Evolutionary conservation across 208 protist species (phyloP).

Genomic region (Leishmania tarentolae): DNA sequence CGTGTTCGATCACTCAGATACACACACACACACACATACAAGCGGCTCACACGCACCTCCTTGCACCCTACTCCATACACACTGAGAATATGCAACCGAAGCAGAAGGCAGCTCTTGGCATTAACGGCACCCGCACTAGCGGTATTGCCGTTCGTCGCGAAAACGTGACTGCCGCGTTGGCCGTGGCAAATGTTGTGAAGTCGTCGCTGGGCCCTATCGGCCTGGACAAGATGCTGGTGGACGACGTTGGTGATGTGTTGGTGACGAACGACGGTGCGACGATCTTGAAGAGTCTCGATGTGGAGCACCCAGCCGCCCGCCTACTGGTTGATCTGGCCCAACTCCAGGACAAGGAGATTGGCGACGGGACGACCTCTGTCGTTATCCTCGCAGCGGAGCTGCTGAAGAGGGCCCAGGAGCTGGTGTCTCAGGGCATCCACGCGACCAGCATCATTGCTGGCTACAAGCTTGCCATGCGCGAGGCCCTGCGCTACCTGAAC

Average conservation of each 20-base stretch:
- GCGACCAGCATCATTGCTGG: constrained; percentile 99
- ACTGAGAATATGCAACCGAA: constrained; percentile 75
- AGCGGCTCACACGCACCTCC: not conserved
- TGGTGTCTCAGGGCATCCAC: constrained; percentile 97
- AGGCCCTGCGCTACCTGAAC: constrained; percentile 96
- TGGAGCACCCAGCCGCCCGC: constrained; percentile 96
- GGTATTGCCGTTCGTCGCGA: constrained; percentile 96
- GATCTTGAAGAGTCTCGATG: constrained; percentile 92
- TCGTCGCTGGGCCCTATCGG: constrained; percentile 99
- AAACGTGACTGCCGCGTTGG: constrained; percentile 97
- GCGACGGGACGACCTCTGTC: constrained; percentile 99
- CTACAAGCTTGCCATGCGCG: constrained; percentile 97
- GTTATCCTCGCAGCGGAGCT: constrained; percentile 99
- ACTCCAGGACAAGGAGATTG: constrained; percentile 99
- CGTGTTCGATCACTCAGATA: not conserved
- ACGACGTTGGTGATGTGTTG: constrained; percentile 99
- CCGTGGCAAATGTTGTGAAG: constrained; percentile 99
- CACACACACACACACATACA: constrained; percentile 6
- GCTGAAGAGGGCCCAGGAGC: constrained; percentile 97
- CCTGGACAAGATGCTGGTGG: constrained; percentile 99
- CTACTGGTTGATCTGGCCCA: constrained; percentile 98
- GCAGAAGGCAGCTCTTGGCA: constrained; percentile 88
- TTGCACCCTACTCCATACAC: constrained; percentile 3
- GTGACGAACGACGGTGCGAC: constrained; percentile 99
- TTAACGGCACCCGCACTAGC: constrained; percentile 95